A percentile compares a stretch with the other conserved stretches of the same genome.
Conservation (phyloP, 2,329 filamentous ascomycete species). For the Fusarium subtropicale region DNA sequence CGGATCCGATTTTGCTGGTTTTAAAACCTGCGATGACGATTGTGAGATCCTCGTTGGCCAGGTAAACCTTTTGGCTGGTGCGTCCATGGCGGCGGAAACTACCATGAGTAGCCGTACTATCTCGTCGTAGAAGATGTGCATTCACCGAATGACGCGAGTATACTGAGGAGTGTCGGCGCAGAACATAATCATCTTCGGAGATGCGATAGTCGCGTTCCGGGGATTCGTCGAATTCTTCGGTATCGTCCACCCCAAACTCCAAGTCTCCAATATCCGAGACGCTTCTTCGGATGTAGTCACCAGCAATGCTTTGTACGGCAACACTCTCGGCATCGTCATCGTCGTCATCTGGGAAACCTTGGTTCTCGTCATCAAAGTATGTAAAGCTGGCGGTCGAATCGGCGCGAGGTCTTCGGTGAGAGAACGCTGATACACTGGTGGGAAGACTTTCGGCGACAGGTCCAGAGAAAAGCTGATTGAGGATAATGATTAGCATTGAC, state of each 20-base stretch:
- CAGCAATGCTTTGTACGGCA: conserved; percentile 35
- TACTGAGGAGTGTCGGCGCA: conserved; percentile 72
- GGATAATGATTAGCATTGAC: conserved; percentile 4
- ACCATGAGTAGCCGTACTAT: conserved; percentile 75
- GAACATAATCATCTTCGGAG: conserved; percentile 59
- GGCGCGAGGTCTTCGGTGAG: conserved; percentile 81
- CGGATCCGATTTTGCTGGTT: conserved; percentile 77
- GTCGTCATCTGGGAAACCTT: conserved; percentile 52
- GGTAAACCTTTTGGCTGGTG: conserved; percentile 89
- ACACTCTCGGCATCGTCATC: conserved; percentile 49
- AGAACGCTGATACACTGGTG: conserved; percentile 91
- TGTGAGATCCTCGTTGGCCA: conserved; percentile 91
- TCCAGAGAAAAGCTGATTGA: conserved; percentile 79
- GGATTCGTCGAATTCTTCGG: conserved; percentile 55
- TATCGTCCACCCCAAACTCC: conserved; percentile 55
- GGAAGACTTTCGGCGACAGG: conserved; percentile 97
- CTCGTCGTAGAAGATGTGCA: conserved; percentile 75
- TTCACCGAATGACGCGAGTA: conserved; percentile 67
- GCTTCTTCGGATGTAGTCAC: conserved; percentile 48
- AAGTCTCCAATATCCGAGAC: conserved; percentile 56
- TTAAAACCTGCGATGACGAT: conserved; percentile 93
- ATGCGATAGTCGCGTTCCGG: conserved; percentile 57
- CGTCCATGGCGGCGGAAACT: conserved; percentile 73
- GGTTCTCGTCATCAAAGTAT: conserved; percentile 78
- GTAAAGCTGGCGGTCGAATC: conserved; percentile 91